phyloP scores from a whole-genome alignment of 306 rosid species.

The Acacia crassicarpa region DNA sequence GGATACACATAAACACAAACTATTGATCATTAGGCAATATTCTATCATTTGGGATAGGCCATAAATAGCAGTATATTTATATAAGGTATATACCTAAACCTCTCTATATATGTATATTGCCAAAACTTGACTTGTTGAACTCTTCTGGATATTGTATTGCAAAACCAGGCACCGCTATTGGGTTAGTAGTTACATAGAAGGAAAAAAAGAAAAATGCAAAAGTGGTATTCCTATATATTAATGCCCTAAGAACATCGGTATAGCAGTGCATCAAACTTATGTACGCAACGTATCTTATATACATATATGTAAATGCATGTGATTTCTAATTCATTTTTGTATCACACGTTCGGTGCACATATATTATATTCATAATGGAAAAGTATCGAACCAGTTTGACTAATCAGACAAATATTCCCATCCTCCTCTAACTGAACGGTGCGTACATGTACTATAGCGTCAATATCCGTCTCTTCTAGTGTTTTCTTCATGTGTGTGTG shows the following conservation, averaged over 20 bases:
- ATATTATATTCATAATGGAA: background rate
- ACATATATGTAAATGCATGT: background rate
- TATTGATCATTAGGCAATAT: background rate
- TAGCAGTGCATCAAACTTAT: background rate
- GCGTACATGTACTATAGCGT: background rate
- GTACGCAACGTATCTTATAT: background rate
- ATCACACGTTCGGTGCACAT: background rate
- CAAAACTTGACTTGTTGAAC: background rate
- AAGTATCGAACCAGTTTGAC: conserved; percentile 3
- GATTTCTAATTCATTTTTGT: background rate
- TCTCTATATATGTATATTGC: background rate
- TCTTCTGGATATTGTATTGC: background rate
- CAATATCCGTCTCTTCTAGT: background rate
- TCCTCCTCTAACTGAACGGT: background rate
- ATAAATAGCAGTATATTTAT: background rate
- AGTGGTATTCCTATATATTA: background rate
- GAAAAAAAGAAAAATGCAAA: background rate
- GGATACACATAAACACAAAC: background rate
- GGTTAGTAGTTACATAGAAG: background rate
- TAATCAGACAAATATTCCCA: background rate
- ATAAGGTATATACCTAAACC: background rate
- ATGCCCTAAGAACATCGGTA: background rate
- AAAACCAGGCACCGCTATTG: background rate
- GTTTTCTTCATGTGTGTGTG: background rate
- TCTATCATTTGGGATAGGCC: background rate